Percentiles rank a stretch among this genome's conserved stretches.
phyloP scores from a whole-genome alignment of 345 rosid genomes.

The Linum lewisii region DNA sequence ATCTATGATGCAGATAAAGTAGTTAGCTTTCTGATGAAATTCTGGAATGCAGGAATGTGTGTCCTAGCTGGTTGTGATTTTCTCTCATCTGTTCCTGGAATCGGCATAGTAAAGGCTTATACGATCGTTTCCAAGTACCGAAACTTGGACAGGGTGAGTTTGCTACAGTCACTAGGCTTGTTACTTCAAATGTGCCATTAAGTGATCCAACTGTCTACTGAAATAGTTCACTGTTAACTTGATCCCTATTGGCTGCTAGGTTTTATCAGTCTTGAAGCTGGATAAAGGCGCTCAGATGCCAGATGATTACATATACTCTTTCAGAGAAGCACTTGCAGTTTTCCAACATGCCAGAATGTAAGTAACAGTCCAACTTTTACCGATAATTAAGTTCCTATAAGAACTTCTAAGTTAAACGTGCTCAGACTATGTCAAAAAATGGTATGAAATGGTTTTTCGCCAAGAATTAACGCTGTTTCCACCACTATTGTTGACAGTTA shows the following conservation, averaged over 20 bases:
- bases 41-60: constrained; percentile 77
- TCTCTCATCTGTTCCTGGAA: constrained; percentile 83
- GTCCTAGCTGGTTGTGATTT: constrained; percentile 94
- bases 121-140: constrained; percentile 57
- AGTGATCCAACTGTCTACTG: not conserved
- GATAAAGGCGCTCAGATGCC: constrained; percentile 70
- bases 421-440: too few species aligned
- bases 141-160: constrained; percentile 70
- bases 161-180: not conserved
- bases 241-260: constrained; percentile 28
- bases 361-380: constrained; percentile 15
- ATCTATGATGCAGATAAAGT: too few species aligned
- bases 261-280: constrained; percentile 59
- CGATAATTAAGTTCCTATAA: not conserved
- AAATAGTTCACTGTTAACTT: not conserved
- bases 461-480: too few species aligned
- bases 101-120: constrained; percentile 73
- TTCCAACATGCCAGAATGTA: constrained; percentile 78
- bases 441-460: too few species aligned
- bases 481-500: constrained; percentile 32
- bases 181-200: too few species aligned
- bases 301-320: constrained; percentile 59
- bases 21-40: too few species aligned
- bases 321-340: constrained; percentile 69
- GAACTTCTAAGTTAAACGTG: not conserved